Evolutionary conservation across 2,329 filamentous ascomycete genomes (phyloP).

Genomic region (Botrytis medusae): DNA sequence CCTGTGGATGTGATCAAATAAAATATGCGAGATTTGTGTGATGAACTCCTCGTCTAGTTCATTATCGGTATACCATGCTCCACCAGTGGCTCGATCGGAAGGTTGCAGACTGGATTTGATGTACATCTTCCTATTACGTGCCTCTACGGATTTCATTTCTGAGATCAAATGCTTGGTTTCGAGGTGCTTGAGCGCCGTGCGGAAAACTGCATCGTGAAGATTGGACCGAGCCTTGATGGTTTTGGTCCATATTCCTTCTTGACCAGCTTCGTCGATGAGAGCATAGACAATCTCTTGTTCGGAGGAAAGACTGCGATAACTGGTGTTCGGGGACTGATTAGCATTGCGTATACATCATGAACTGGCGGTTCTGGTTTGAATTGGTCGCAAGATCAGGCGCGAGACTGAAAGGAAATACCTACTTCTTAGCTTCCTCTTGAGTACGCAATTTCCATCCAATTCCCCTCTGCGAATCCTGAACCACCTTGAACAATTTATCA

Average conservation of each 20-base stretch:
- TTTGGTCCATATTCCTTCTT: slow-evolving; percentile 88
- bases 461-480: slow-evolving; percentile 44
- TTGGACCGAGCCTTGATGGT: slow-evolving; percentile 77
- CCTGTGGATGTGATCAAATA: slow-evolving; percentile 71
- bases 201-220: slow-evolving; percentile 80
- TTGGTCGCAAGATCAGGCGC: too few species aligned
- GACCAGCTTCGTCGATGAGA: slow-evolving; percentile 81
- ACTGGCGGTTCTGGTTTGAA: not conserved
- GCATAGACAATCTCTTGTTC: slow-evolving; percentile 84
- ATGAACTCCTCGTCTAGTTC: slow-evolving; percentile 89
- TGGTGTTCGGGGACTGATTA: slow-evolving; percentile 36
- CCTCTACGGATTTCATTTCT: slow-evolving; percentile 87
- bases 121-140: slow-evolving; percentile 91
- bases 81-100: slow-evolving; percentile 86
- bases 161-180: slow-evolving; percentile 81
- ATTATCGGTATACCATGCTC: slow-evolving; percentile 91
- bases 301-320: slow-evolving; percentile 63
- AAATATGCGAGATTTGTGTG: slow-evolving; percentile 67
- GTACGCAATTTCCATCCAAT: slow-evolving; percentile 60
- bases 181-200: slow-evolving; percentile 79
- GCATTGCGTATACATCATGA: not conserved
- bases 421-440: slow-evolving; percentile 63
- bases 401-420: slow-evolving; percentile 31
- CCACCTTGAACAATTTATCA: slow-evolving; percentile 58
- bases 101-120: slow-evolving; percentile 84